Evolutionary conservation across 306 rosid species (phyloP), one percentile per base, ranked within the genome.

Genomic region (Prinsepia uniflora): DNA sequence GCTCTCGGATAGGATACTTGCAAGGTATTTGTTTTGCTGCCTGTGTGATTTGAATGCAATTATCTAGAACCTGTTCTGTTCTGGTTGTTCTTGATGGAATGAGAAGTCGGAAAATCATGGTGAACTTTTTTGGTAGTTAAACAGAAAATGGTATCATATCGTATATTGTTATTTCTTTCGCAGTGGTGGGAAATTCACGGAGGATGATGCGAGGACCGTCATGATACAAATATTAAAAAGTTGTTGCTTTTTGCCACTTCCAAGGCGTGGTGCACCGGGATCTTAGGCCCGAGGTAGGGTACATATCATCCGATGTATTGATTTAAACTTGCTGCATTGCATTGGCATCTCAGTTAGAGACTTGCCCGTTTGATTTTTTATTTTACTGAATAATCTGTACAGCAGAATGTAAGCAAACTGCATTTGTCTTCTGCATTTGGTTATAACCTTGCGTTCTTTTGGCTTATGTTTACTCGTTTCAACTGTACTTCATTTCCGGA

Each of bases 231-330:
- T 92, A 73, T 80, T 92, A n/a, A 46, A 90, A 86, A 67, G 89
- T 90, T 53, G 98, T 86, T 80, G 83, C 98, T 47, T 92, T 92
- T 86, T 92, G 86, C 87, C 98, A 92, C 71, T 86, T 92, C 63
- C 96, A 92, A 68, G 98, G 98, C 42, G 98, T 92, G 86, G 98
- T 92, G 63, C 98, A 92, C 60, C 92, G 98, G 6, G 98, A 92
- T 78, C 98, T 92, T 62, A 92, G 90, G 79, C 98, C 98, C 8
- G 98, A 92, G 96, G 98, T 90, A 70, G 69, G 73, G 12, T 62
- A 56, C 7, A 19, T 61, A 63, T n/a, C 70, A 5, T 39, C 54
- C 6, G 20, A 17, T 12, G 11, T 24, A 36, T 42, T 57, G 66
- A 56, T 36, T 59, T 56, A 59, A 66, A 36, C 18, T 57, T 47